Evolutionary conservation across 2,329 filamentous ascomycete genomes (phyloP).

Genomic region (Ascocoryne sarcoides): DNA sequence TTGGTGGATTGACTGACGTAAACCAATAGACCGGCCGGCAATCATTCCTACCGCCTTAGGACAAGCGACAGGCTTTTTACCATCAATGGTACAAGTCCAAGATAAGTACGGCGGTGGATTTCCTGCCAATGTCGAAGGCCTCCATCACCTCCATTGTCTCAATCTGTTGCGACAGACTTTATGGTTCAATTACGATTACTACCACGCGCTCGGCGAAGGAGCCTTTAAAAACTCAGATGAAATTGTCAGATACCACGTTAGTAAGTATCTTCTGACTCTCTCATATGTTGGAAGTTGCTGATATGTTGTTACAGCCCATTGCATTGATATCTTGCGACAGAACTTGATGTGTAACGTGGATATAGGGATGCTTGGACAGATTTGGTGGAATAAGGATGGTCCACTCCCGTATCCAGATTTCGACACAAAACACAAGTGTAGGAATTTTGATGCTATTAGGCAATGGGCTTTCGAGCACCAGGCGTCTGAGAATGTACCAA

Average conservation of each 20-base stretch:
- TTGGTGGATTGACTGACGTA: conserved; percentile 3
- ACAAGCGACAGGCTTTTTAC: conserved; percentile 33
- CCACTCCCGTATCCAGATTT: conserved; percentile 39
- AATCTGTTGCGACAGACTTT: conserved; percentile 42
- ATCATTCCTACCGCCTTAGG: conserved; percentile 35
- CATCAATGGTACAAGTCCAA: conserved; percentile 40
- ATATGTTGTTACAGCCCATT: conserved; percentile 35
- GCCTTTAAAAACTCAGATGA: conserved; percentile 39
- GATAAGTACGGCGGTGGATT: conserved; percentile 42
- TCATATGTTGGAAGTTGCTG: background rate
- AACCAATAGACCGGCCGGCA: conserved; percentile 29
- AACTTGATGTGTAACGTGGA: conserved; percentile 46
- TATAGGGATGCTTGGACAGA: conserved; percentile 41
- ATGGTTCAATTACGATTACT: conserved; percentile 43
- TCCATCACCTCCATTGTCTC: conserved; percentile 42
- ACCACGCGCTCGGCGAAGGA: conserved; percentile 33
- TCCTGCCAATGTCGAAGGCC: conserved; percentile 36
- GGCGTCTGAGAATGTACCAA: conserved; percentile 19
- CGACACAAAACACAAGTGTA: conserved; percentile 42
- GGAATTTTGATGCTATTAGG: conserved; percentile 41
- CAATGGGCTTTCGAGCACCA: conserved; percentile 40
- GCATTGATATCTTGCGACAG: conserved; percentile 43
- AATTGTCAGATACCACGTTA: conserved; percentile 40
- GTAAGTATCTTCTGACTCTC: conserved; percentile 31
- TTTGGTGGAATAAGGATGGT: conserved; percentile 39